Evolutionary conservation across 73 alveolate species (phyloP).

Genomic region (Paramecium sonneborni): DNA sequence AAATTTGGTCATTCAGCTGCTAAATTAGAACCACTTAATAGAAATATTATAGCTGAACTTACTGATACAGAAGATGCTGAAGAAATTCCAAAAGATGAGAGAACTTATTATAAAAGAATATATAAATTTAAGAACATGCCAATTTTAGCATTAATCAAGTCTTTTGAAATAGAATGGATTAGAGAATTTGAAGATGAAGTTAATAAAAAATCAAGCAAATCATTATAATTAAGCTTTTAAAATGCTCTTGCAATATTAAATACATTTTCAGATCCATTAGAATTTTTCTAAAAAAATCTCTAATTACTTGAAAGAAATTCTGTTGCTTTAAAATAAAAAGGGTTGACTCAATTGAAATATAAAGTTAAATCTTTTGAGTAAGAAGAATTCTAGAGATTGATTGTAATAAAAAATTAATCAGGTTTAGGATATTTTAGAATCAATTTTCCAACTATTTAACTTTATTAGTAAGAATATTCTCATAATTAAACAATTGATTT

Average conservation of each 20-base stretch:
- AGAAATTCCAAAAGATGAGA: constrained; percentile 31
- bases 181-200: constrained; percentile 35
- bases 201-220: not conserved
- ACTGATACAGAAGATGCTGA: constrained; percentile 25
- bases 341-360: not conserved
- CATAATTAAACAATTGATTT: constrained; percentile 31
- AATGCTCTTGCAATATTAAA: constrained; percentile 35
- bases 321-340: constrained; percentile 27
- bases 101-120: constrained; percentile 10
- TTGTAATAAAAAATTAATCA: not conserved
- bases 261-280: not conserved
- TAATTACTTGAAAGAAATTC: constrained; percentile 28
- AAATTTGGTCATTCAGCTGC: constrained; percentile 28
- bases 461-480: not conserved
- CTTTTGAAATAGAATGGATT: constrained; percentile 27
- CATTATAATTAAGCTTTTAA: not conserved
- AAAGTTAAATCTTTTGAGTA: not conserved
- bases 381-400: not conserved
- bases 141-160: constrained; percentile 6
- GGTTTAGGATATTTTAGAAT: constrained; percentile 36
- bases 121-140: constrained; percentile 13
- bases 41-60: not conserved
- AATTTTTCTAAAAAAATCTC: not conserved
- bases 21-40: not conserved
- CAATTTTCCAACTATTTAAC: not conserved